A percentile compares a stretch with the other conserved stretches of the same genome.
Evolutionary conservation across 805 yeast genomes (phyloP).

Genomic region (Maudiozyma serrabonitensis): DNA sequence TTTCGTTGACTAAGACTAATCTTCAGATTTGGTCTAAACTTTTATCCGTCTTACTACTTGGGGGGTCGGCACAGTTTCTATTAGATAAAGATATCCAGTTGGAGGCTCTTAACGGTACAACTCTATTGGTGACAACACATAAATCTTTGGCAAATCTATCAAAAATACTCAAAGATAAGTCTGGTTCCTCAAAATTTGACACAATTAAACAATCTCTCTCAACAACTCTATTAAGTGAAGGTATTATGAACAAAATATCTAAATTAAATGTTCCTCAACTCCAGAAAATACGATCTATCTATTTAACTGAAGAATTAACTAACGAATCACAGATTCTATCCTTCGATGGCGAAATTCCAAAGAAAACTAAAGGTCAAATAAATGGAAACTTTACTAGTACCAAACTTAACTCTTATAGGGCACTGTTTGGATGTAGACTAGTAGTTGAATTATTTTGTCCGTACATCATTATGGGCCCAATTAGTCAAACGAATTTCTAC

Average conservation of each 20-base stretch:
- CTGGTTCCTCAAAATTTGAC: too few species aligned
- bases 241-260: constrained; percentile 36
- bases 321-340: constrained; percentile 10
- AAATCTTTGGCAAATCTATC: background rate
- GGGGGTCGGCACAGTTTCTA: constrained; percentile 22
- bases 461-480: constrained; percentile 41
- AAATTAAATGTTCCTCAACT: constrained; percentile 14
- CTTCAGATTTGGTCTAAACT: constrained; percentile 38
- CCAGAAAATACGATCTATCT: constrained; percentile 33
- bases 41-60: constrained; percentile 27
- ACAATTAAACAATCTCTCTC: constrained; percentile 27
- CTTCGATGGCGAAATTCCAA: constrained; percentile 12
- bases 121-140: constrained; percentile 1
- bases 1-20: constrained; percentile 9
- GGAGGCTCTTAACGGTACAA: background rate
- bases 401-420: constrained; percentile 35
- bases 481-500: constrained; percentile 47
- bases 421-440: constrained; percentile 40
- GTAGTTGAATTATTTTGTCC: constrained; percentile 40
- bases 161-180: background rate
- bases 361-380: constrained; percentile 9
- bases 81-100: background rate
- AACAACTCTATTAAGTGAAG: constrained; percentile 37
- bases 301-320: constrained; percentile 27
- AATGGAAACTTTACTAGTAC: constrained; percentile 11